Percentiles rank a stretch among this genome's conserved stretches.
phyloP scores from a whole-genome alignment of 768 basidiomycete genomes.

The Rhizopogon rudus region DNA sequence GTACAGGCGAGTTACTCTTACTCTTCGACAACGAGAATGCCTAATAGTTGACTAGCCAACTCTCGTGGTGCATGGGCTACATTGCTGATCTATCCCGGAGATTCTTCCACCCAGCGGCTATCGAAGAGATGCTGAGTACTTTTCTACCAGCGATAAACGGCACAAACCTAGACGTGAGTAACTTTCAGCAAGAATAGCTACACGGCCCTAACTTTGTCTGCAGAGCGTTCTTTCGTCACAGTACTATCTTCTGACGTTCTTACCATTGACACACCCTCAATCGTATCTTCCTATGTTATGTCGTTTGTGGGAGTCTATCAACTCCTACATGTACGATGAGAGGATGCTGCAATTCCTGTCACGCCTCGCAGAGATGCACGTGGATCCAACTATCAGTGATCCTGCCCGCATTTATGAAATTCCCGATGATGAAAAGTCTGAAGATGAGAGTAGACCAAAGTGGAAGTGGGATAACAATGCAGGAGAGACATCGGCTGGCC shows the following conservation, averaged over 20 bases:
- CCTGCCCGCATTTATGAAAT: slow-evolving; percentile 61
- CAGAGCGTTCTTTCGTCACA: slow-evolving; percentile 76
- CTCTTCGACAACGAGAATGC: neutral
- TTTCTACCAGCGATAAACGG: slow-evolving; percentile 80
- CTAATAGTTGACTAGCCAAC: slow-evolving; percentile 39
- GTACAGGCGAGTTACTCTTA: slow-evolving; percentile 51
- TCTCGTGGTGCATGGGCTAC: slow-evolving; percentile 75
- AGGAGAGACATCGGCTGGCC: slow-evolving; percentile 43
- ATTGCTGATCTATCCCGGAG: slow-evolving; percentile 63
- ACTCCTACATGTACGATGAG: slow-evolving; percentile 87
- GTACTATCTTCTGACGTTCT: slow-evolving; percentile 81
- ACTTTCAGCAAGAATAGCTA: neutral
- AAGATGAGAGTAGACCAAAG: slow-evolving; percentile 54
- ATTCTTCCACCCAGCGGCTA: slow-evolving; percentile 87
- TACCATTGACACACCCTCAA: slow-evolving; percentile 82
- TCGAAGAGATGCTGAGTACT: slow-evolving; percentile 82
- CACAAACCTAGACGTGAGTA: slow-evolving; percentile 63
- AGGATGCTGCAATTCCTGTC: slow-evolving; percentile 84
- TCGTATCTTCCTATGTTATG: slow-evolving; percentile 80
- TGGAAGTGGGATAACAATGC: slow-evolving; percentile 44
- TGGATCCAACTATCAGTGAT: slow-evolving; percentile 67
- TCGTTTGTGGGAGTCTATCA: slow-evolving; percentile 83
- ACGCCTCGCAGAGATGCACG: slow-evolving; percentile 71
- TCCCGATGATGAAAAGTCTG: slow-evolving; percentile 57
- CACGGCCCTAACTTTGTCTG: slow-evolving; percentile 53